phyloP scores from a whole-genome alignment of 495 filamentous ascomycete species.

The Lepraria neglecta region DNA sequence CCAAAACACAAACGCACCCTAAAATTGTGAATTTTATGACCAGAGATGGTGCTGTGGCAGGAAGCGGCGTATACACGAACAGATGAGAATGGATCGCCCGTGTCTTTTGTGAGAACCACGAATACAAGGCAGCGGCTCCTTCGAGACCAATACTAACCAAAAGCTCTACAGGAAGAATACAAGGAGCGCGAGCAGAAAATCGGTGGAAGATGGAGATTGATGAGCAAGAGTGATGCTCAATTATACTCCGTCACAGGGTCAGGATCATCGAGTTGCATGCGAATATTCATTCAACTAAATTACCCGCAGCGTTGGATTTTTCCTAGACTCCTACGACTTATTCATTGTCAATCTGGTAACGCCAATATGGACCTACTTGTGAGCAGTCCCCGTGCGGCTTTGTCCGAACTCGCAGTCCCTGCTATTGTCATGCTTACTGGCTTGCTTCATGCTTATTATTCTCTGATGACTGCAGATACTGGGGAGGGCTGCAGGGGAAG shows the following conservation, averaged over 20 bases:
- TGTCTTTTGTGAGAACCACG: constrained; percentile 15
- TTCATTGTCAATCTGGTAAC: constrained; percentile 22
- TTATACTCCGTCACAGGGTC: constrained; percentile 20
- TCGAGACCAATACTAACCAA: background rate
- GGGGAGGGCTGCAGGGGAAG: constrained; percentile 15
- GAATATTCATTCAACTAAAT: background rate
- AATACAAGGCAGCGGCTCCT: background rate
- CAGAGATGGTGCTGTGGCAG: constrained; percentile 21
- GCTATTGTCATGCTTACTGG: background rate
- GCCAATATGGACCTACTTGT: constrained; percentile 22
- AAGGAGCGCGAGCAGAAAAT: constrained; percentile 4
- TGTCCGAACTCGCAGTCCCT: background rate
- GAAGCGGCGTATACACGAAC: constrained; percentile 20
- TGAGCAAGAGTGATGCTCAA: constrained; percentile 14
- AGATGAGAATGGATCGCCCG: constrained; percentile 14
- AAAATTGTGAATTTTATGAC: background rate
- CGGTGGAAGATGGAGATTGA: background rate
- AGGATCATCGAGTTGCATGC: background rate
- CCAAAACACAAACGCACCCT: no score
- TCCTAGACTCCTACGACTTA: constrained; percentile 21
- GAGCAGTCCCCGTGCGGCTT: background rate
- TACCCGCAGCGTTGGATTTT: constrained; percentile 21
- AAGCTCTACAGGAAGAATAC: constrained; percentile 11
- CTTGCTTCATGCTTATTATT: background rate
- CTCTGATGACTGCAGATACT: background rate